phyloP scores from a whole-genome alignment of 2,329 filamentous ascomycete genomes.

The Colletotrichum sp. region DNA sequence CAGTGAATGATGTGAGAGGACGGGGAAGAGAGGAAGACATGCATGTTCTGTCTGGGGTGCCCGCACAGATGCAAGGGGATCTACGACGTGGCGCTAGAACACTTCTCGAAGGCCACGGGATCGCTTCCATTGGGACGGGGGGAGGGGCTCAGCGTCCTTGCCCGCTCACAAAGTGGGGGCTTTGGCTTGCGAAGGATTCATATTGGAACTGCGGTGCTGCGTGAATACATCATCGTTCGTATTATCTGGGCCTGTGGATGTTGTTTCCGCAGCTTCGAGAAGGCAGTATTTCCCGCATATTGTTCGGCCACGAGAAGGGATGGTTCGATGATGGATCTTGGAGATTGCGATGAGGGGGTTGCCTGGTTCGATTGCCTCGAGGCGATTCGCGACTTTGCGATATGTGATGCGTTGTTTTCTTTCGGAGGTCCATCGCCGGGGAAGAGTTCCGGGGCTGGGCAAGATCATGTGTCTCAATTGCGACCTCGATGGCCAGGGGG shows the following conservation, averaged over 20 bases:
- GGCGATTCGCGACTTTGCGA: neutral
- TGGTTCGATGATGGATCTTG: neutral
- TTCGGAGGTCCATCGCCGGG: neutral
- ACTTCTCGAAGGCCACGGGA: conserved; percentile 5
- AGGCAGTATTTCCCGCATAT: neutral
- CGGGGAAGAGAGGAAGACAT: neutral
- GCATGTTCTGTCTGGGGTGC: neutral
- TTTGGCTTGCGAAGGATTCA: neutral
- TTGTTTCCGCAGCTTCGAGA: neutral
- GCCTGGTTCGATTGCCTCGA: neutral
- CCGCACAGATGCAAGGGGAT: neutral
- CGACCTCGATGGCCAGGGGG: neutral
- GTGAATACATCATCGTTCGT: neutral
- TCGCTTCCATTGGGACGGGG: neutral
- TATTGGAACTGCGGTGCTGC: neutral
- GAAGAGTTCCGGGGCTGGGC: neutral
- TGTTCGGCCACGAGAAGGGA: neutral
- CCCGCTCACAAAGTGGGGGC: neutral
- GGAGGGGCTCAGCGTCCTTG: neutral
- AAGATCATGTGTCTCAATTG: neutral
- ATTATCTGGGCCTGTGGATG: neutral
- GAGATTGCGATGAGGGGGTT: neutral
- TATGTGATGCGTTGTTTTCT: neutral
- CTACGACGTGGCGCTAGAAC: neutral
- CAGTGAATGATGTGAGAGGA: neutral